These are phyloP conservation scores for Phytophthora foliorum DNA, from an alignment of 352 stramenopile genomes.

Conservation along the genomic window DNA sequence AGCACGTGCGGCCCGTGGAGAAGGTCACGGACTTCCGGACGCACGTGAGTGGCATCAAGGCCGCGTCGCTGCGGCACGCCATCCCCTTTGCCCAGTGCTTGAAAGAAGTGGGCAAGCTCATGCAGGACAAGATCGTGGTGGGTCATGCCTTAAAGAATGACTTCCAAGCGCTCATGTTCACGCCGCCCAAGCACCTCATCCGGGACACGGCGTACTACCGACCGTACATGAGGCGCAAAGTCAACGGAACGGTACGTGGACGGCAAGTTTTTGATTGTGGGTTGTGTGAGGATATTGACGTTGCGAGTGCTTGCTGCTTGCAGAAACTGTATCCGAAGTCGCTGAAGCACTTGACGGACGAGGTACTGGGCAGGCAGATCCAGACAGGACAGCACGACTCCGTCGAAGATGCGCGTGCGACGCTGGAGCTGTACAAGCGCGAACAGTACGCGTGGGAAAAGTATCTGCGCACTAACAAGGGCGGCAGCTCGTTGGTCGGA, in stretches of 20 bases:
- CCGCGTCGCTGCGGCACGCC: slow-evolving; percentile 71
- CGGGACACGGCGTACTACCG: slow-evolving; percentile 88
- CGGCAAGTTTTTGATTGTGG: not conserved
- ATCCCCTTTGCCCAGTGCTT: slow-evolving; percentile 86
- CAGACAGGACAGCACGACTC: slow-evolving; percentile 90
- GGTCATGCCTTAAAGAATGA: slow-evolving; percentile 89
- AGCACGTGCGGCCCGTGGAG: slow-evolving; percentile 83
- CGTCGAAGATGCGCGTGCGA: slow-evolving; percentile 85
- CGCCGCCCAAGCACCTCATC: slow-evolving; percentile 79
- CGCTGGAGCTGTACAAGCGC: slow-evolving; percentile 84
- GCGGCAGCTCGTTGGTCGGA: slow-evolving; percentile 54
- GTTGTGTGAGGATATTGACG: not conserved
- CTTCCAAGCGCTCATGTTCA: slow-evolving; percentile 91
- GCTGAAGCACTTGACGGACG: slow-evolving; percentile 77
- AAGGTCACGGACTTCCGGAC: slow-evolving; percentile 91
- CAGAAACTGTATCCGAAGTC: slow-evolving; percentile 91
- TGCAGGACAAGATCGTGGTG: slow-evolving; percentile 87
- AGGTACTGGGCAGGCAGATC: slow-evolving; percentile 75
- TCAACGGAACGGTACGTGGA: slow-evolving; percentile 78
- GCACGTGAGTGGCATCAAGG: slow-evolving; percentile 86
- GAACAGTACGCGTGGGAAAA: slow-evolving; percentile 90
- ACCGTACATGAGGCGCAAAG: slow-evolving; percentile 89
- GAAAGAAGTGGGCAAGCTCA: slow-evolving; percentile 84
- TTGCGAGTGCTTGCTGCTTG: slow-evolving; percentile 2
- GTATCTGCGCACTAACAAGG: slow-evolving; percentile 78